Conservation (phyloP, 768 basidiomycete species). For the Pleurotus platypus region DNA sequence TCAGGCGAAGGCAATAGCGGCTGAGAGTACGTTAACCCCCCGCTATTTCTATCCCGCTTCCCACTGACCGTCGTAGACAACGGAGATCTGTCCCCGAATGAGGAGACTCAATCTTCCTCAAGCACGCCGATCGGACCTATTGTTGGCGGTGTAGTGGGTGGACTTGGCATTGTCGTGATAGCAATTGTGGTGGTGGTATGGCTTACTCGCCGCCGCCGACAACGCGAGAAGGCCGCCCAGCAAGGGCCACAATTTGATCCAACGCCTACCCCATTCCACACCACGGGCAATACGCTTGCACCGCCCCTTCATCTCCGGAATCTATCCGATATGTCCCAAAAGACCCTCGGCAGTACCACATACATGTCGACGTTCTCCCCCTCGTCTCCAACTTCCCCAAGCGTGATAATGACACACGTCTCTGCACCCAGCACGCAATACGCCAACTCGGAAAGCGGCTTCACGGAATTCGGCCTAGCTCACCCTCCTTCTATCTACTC, state of each 20-base stretch:
- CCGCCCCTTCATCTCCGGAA: conserved; percentile 5
- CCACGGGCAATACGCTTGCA: not conserved
- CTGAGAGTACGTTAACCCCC: not conserved
- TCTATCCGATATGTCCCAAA: conserved; percentile 4
- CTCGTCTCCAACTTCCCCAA: not conserved
- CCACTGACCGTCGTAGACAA: not conserved
- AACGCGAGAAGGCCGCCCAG: conserved; percentile 10
- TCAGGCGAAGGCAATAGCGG: not conserved
- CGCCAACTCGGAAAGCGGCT: not conserved
- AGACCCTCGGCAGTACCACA: not conserved
- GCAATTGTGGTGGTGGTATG: conserved; percentile 9
- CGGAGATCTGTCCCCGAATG: not conserved
- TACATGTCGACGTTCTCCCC: not conserved
- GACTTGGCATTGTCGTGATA: not conserved
- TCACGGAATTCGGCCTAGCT: conserved; percentile 1
- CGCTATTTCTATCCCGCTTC: not conserved
- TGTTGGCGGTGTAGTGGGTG: conserved; percentile 9
- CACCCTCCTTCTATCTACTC: conserved; percentile 6
- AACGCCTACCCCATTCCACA: not conserved
- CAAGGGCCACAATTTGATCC: not conserved
- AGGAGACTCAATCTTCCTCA: not conserved
- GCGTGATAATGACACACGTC: conserved; percentile 2
- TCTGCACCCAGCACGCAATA: not conserved
- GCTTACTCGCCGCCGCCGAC: conserved; percentile 9
- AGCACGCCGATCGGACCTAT: conserved; percentile 2